Evolutionary conservation across 2,329 filamentous ascomycete species (phyloP), one percentile per base, ranked within the genome.

Genomic region (Uncinocarpus reesii): DNA sequence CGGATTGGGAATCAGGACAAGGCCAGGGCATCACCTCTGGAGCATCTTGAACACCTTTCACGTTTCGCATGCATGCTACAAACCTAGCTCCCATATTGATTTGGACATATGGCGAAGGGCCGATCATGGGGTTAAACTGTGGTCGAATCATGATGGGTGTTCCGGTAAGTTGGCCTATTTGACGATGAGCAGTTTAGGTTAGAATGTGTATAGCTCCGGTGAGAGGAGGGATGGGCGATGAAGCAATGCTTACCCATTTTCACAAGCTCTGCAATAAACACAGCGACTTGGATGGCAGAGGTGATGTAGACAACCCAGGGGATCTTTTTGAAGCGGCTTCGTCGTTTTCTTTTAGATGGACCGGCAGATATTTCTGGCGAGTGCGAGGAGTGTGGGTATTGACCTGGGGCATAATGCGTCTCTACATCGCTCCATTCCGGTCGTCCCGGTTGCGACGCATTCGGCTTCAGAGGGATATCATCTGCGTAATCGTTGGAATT

Each of bases 71-170:
- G 67, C 92, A 98, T 5, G 89, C 86, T 2, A 84, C 79, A 62
- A 86, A 98, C 53, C 92, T 82, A 34, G 89, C 86, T 50, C 92
- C 92, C 86, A 98, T 95, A 66, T 94, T 94, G 71, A 96, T 95
- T 58, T 94, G 79, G 20, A 96, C 80, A 57, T 87, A 86, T 1
- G 82, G 78, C 4, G 89, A 95, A 1, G 92, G 92, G 0, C 92
- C 92, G 60, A 98, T 95, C 87, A 98, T 95, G 50, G 86, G 84
- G 68, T 96, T 98, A 71, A 98, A 94, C 13, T 75, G 76, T 1
- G 92, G 92, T 48, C 90, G 78, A 45, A 81, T 89, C 70, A 72
- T 68, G 47, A 73, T 72, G 3, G 70, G 78, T 0, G 83, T 83
- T 47, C 84, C 84, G 1, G 90, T 95, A 24, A 89, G 70, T 56